Evolutionary conservation across 352 stramenopile genomes (phyloP), one percentile per base, ranked within the genome.

Genomic region (Globisporangium splendens): DNA sequence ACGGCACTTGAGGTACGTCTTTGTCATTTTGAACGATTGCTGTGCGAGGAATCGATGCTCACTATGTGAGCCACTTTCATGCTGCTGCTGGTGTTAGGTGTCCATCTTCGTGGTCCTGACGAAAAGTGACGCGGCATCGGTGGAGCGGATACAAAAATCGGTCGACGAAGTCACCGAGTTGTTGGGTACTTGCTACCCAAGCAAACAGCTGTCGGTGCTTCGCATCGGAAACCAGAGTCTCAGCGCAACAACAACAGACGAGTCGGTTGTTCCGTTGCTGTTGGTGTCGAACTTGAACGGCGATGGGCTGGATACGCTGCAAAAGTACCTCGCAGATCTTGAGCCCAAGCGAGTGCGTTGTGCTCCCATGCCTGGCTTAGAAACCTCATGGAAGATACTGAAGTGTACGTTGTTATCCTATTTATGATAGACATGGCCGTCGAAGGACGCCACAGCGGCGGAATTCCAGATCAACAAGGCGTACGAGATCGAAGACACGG

Each of bases 391-490:
- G 10, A 31, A 35, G 28, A 35, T 35, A 8, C 7, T 35, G 10
- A 35, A 35, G 28, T 35, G 28, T 35, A 35, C 2, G 28, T 8
- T 35, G 3, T 35, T 8, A 11, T 35, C 24, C 24, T 5, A 31
- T 35, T 14, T 38, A 20, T 31, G 38, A 1, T 50, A 70, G 66
- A 63, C 63, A 56, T 91, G 81, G 81, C 65, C 73, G 17, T 68
- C 68, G 2, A 75, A 73, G 24, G 73, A 72, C 8, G 73, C 78
- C 39, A 83, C 68, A 10, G 73, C 71, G 3, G 72, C 73, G 0
- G 83, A 93, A 59, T 90, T 93, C 50, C 81, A 91, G 61, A 82
- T 93, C 59, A 90, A 74, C 59, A 81, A 89, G 58, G 76, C 81
- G 0, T 93, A 89, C 62, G 77, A 90, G 53, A 78, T 86, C 46